Base-by-base conservation (phyloP, 352 stramenopile species). In the Pythium myriotylum region DNA sequence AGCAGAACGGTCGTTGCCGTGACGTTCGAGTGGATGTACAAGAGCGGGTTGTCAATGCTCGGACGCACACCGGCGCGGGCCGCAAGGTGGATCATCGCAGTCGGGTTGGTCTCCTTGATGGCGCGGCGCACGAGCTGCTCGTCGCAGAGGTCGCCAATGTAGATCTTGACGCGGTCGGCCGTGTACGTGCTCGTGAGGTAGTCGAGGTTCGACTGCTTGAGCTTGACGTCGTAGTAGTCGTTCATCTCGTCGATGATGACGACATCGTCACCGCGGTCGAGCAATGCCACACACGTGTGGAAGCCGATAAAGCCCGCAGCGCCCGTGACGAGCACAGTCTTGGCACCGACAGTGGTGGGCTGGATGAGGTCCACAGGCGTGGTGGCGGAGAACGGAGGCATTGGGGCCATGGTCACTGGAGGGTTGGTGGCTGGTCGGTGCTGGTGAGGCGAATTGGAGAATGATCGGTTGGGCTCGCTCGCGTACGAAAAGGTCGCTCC, bases 21-120 rank as follows among this genome's bases (percentile, higher is more conserved):
- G 67, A 99, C 90, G 68, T 99, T 99, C 40, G 86, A 97, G 64
- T 99, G 94, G 68, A 99, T 97, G 84, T 99, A 99, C 19, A 99
- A 73, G 59, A 97, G 89, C 16, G 97, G 97, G 79, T 99, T 91
- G 59, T 98, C 89, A 67, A 99, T 99, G 41, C 95, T 99, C 14
- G 95, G 94, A 17, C 97, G 80, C 20, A 99, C 97, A 47, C 97
- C 97, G 2, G 97, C 97, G 32, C 96, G 84, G 0, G 97, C 97
- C 0, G 97, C 97, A 60, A 99, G 80, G 81, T 99, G 96, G 68
- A 97, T 96, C 23, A 98, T 89, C 52, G 91, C 86, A 13, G 76
- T 68, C 1, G 90, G 79, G 32, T 81, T 76, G 20, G 83, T 91
- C 66, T 98, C 81, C 46, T 85, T 88, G 58, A 99, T 96, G 29